Base-by-base conservation (phyloP, 345 rosid species). In the Syzygium grande region DNA sequence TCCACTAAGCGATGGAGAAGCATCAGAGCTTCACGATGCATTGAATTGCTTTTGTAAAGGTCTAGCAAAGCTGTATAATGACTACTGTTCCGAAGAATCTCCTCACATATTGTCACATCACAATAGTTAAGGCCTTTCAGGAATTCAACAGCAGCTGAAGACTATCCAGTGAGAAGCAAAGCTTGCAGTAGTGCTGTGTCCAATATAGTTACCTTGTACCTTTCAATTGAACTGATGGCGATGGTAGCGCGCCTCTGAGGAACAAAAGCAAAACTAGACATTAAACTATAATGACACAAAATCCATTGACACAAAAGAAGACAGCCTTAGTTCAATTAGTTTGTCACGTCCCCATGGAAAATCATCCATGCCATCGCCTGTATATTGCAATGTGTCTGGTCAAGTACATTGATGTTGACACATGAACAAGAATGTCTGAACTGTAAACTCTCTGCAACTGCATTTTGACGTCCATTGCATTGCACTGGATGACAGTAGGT, bases 101-200 rank as follows among this genome's bases (percentile, higher is more conserved):
- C 99, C 93, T 94, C 97, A 12, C 95, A 95, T 89, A 95, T 94
- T 89, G 94, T 95, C 55, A 94, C 91, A 89, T 98, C 97, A 91
- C 96, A 95, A 87, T 94, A 95, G 90, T 98, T 96, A 83, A 92
- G 93, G 90, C 96, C 95, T 89, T 94, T 94, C 86, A 98, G 90
- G 84, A 97, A 91, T 73, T 98, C 98, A 86, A 94, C 21, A 87
- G 96, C 94, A 61, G 96, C 97, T 89, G 95, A 93, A 87, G 94
- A 92, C 91, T 94, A 99, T 88, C 97, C 98, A 51, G 98, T 97
- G 90, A 95, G 95, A 90, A 97, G 95, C 89, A 96, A 94, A 90
- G 98, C 97, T 93, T 96, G 98, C 87, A 98, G 97, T 85, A 98
- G 96, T 23, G 95, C 96, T 52, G 98, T 96, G 90, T 98, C 99